phyloP scores from a whole-genome alignment of 176 grass and related monocot genomes.

The Calamus simplicifolius region DNA sequence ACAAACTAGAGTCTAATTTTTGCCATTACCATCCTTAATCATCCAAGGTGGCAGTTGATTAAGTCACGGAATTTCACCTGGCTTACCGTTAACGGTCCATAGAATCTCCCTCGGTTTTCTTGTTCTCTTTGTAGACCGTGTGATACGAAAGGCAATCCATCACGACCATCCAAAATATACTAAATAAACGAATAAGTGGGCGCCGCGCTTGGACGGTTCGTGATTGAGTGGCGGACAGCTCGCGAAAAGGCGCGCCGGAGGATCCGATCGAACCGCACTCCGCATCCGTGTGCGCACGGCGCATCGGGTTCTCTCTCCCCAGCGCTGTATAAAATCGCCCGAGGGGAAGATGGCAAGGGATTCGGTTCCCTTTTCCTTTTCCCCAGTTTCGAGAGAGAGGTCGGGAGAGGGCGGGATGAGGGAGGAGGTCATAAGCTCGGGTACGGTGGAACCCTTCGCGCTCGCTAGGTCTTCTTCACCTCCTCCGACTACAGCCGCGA shows the following conservation, averaged over 20 bases:
- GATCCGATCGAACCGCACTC: not conserved
- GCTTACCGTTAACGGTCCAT: too few relatives aligned
- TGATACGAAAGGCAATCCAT: too few relatives aligned
- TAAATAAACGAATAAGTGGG: too few relatives aligned
- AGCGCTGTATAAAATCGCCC: not conserved
- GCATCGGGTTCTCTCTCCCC: not conserved
- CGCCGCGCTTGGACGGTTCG: too few relatives aligned
- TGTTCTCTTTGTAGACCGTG: too few relatives aligned
- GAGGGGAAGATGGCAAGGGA: constrained; percentile 14
- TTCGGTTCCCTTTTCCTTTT: constrained; percentile 16
- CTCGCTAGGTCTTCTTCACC: constrained; percentile 66
- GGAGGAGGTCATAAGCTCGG: constrained; percentile 90
- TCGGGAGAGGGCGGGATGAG: constrained; percentile 38
- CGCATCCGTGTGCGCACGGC: too few relatives aligned
- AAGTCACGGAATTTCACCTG: too few relatives aligned
- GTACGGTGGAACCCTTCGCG: constrained; percentile 46
- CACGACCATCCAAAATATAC: too few relatives aligned
- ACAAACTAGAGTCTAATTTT: too few relatives aligned
- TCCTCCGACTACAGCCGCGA: constrained; percentile 68
- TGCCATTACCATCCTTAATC: too few relatives aligned
- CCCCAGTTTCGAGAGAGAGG: not conserved
- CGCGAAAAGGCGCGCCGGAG: not conserved
- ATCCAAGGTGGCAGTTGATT: too few relatives aligned
- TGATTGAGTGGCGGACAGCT: not conserved
- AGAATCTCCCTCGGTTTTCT: too few relatives aligned